phyloP scores from a whole-genome alignment of 108 stramenopile species.

The Nitzschia inconspicua region DNA sequence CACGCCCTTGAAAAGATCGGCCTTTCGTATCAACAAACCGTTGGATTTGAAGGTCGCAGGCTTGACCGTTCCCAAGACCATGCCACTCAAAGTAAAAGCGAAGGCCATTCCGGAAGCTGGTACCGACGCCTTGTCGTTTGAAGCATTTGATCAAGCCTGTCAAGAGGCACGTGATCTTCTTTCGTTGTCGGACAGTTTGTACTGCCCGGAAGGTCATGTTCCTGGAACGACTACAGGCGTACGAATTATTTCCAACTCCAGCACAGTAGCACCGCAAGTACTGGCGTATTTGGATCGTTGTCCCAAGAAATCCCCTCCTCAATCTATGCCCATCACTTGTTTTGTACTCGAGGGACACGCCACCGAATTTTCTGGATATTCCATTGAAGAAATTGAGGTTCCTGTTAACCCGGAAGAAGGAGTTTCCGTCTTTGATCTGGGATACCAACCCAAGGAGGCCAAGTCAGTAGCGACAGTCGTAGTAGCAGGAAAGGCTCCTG shows the following conservation, averaged over 20 bases:
- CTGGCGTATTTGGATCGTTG: slow-evolving; percentile 82
- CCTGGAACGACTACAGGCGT: slow-evolving; percentile 72
- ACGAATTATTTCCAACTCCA: slow-evolving; percentile 75
- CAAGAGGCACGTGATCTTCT: slow-evolving; percentile 73
- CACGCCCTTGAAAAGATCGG: slow-evolving; percentile 75
- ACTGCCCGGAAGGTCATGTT: slow-evolving; percentile 84
- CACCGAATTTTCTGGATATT: slow-evolving; percentile 70
- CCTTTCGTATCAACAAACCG: slow-evolving; percentile 87
- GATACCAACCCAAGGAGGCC: slow-evolving; percentile 48
- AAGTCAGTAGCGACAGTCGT: slow-evolving; percentile 83
- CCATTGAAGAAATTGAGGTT: slow-evolving; percentile 81
- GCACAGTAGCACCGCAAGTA: slow-evolving; percentile 54
- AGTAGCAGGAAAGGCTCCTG: slow-evolving; percentile 51
- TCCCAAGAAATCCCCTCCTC: slow-evolving; percentile 63
- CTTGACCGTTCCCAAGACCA: slow-evolving; percentile 46
- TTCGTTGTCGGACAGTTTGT: slow-evolving; percentile 56
- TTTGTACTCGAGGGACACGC: slow-evolving; percentile 58
- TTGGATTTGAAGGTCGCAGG: slow-evolving; percentile 81
- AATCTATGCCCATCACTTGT: slow-evolving; percentile 67
- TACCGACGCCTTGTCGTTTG: slow-evolving; percentile 69
- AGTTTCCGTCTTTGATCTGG: slow-evolving; percentile 33
- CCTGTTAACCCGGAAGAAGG: slow-evolving; percentile 36
- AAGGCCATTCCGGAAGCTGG: slow-evolving; percentile 74
- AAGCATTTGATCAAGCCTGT: slow-evolving; percentile 61
- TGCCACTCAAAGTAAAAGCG: slow-evolving; percentile 66